Conservation (phyloP, 2,329 filamentous ascomycete genomes). For the Simplicillium aogashimaense region DNA sequence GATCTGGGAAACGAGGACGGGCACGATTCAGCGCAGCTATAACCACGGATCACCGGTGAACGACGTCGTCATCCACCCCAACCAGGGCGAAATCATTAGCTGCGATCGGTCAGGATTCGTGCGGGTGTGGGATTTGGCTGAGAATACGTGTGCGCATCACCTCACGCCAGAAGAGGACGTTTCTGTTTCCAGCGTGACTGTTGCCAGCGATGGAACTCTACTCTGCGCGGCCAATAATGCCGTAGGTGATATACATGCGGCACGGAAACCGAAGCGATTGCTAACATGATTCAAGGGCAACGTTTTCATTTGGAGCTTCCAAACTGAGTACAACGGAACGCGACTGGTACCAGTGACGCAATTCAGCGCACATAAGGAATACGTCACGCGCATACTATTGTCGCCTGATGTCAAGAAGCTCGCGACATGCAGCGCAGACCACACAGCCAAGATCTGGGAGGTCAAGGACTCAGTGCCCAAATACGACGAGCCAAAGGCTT, state of each 20-base stretch:
- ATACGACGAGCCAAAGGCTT: slow-evolving; percentile 41
- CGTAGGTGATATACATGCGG: slow-evolving; percentile 36
- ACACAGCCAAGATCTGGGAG: slow-evolving; percentile 93
- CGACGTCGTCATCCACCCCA: slow-evolving; percentile 98
- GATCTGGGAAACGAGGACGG: slow-evolving; percentile 89
- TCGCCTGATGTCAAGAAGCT: slow-evolving; percentile 91
- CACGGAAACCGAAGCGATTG: neutral
- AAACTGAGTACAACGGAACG: slow-evolving; percentile 73
- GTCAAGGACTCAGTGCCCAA: slow-evolving; percentile 58
- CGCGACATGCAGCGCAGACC: slow-evolving; percentile 87
- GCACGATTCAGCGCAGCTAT: slow-evolving; percentile 85
- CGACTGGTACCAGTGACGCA: slow-evolving; percentile 78
- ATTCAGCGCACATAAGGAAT: slow-evolving; percentile 84
- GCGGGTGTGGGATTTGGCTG: slow-evolving; percentile 89
- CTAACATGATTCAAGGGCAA: slow-evolving; percentile 59
- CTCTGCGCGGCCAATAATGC: slow-evolving; percentile 89
- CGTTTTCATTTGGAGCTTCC: slow-evolving; percentile 93
- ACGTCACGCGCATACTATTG: slow-evolving; percentile 83
- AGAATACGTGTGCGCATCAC: slow-evolving; percentile 95
- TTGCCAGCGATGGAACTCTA: slow-evolving; percentile 86
- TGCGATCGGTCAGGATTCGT: slow-evolving; percentile 91
- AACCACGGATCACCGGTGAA: slow-evolving; percentile 83
- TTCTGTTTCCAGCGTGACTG: slow-evolving; percentile 85
- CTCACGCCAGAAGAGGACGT: slow-evolving; percentile 94
- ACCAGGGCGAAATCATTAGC: slow-evolving; percentile 95